Base-by-base conservation (phyloP, 2,329 filamentous ascomycete species). In the Arthrobotrys entomopaga region DNA sequence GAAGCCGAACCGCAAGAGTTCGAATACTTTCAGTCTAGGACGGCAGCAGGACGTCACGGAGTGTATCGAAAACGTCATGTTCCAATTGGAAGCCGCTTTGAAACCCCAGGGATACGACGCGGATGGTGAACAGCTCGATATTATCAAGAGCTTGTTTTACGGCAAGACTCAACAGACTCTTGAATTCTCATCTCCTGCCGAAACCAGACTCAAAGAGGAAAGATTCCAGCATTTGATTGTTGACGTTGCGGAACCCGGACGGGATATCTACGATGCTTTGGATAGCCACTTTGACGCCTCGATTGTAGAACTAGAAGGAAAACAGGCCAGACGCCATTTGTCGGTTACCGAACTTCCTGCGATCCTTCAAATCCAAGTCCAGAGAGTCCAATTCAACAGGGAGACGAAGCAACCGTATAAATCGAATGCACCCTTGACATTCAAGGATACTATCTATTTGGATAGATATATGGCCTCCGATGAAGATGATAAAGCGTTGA, bases 41-140 rank as follows among this genome's bases (percentile, higher is more conserved):
- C 86, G 92, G 38, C 95, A 99, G 80, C 93, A 99, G 82, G 95
- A 99, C 82, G 94, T 97, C 3, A 93, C 93, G 11, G 95, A 99
- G 81, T 94, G 97, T 52, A 93, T 97, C 83, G 92, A 92, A 70
- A 95, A 94, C 79, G 91, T 97, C 24, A 87, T 97, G 70, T 93
- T 94, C 79, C 90, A 95, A 58, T 84, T 97, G n/a, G 91, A 95
- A 79, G 93, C 91, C 60, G 93, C 94, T 1, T 93, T 98, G 79
- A 89, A 86, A 67, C 87, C 92, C 4, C 86, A 86, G n/a, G 86
- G 86, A 2, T 83, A 87, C 38, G 87, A 91, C 67, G 82, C 85
- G 5, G 86, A 89, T 50, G 90, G 90, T 2, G 90, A 96, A 76
- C 94, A 97, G 81, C 83, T 89, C 19, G 95, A 98, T 80, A 85